Evolutionary conservation across 345 rosid species (phyloP).

Genomic region (Salix brachista): DNA sequence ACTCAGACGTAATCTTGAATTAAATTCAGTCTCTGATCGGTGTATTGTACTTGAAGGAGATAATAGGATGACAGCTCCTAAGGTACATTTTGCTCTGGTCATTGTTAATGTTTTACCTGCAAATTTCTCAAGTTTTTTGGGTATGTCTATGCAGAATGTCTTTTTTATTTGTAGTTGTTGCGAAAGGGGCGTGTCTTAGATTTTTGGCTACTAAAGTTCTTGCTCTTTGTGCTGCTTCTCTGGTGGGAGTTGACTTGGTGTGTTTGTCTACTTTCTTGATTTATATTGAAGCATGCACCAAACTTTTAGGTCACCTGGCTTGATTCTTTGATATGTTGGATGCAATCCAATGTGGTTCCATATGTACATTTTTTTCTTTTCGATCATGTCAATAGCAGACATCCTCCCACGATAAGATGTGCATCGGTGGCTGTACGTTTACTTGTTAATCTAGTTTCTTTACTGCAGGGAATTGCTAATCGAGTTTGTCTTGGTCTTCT

Average conservation of each 20-base stretch:
- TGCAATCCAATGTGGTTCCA: not conserved
- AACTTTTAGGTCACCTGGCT: not conserved
- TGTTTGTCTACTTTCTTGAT: not conserved
- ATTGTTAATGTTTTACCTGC: not conserved
- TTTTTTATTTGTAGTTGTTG: not conserved
- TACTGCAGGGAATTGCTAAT: conserved; percentile 71
- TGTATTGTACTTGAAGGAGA: conserved; percentile 88
- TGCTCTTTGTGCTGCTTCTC: not conserved
- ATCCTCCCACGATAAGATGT: not conserved
- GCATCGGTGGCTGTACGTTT: not conserved
- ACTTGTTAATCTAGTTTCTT: conserved; percentile 11
- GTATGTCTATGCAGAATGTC: not conserved
- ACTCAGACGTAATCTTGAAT: conserved; percentile 56
- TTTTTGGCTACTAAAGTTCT: not conserved
- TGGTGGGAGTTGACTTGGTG: not conserved
- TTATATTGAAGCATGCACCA: not conserved
- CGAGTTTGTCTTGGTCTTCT: conserved; percentile 90
- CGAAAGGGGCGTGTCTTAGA: not conserved
- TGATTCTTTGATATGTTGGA: not conserved
- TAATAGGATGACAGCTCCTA: conserved; percentile 68
- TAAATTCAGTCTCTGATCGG: conserved; percentile 67
- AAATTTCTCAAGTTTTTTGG: not conserved
- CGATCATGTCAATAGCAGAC: not conserved
- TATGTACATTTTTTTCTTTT: too few relatives aligned
- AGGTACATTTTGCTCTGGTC: conserved; percentile 34